These are phyloP conservation scores for Neckera pumila DNA, from an alignment of 225 moss, liverwort and hornwort genomes.

Conservation along the genomic window DNA sequence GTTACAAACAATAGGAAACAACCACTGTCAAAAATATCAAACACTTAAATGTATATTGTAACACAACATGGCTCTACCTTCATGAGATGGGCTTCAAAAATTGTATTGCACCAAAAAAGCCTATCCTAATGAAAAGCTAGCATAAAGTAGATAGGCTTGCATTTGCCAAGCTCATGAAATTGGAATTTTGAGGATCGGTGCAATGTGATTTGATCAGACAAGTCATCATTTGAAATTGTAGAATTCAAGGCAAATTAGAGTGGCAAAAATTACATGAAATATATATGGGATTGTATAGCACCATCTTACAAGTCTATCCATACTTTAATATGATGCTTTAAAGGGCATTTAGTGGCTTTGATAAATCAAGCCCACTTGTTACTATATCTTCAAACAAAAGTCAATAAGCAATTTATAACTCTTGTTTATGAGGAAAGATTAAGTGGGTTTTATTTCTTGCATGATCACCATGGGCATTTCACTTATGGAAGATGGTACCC, in stretches of 20 bases:
- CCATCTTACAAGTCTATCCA: fast-evolving
- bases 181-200: neutral
- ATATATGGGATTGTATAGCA: neutral
- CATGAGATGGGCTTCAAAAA: fast-evolving
- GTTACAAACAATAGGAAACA: neutral
- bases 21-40: neutral
- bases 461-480: fast-evolving
- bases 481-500: neutral
- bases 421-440: fast-evolving
- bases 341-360: neutral
- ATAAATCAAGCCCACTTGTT: neutral
- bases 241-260: neutral
- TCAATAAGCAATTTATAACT: fast-evolving
- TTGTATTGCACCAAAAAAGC: neutral
- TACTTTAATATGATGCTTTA: neutral
- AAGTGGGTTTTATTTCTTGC: neutral
- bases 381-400: neutral
- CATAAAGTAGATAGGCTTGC: neutral
- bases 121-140: neutral
- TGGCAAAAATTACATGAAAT: neutral
- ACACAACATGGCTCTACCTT: neutral
- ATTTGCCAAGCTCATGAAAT: neutral
- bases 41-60: neutral
- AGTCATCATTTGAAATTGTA: neutral
- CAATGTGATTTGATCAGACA: neutral